These are phyloP conservation scores for Penicillium tannophilum DNA, from an alignment of 495 filamentous ascomycete genomes.

Conservation along the genomic window DNA sequence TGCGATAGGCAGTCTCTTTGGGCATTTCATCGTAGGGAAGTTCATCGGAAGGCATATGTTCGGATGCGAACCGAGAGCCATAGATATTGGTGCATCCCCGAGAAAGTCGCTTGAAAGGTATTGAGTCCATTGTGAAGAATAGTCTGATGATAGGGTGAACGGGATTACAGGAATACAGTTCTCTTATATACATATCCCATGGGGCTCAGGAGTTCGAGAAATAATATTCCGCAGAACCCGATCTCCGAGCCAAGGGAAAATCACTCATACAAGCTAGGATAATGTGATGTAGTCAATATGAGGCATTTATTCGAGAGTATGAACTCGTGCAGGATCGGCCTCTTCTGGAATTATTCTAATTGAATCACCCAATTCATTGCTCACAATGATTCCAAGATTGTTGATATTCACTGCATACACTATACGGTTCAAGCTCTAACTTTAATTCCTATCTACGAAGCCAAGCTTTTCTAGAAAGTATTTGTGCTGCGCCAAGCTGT, in stretches of 20 bases:
- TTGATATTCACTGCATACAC: no score
- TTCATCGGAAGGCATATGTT: constrained; percentile 12
- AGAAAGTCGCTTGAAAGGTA: neutral
- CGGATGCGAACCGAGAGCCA: constrained; percentile 20
- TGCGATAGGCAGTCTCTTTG: constrained; percentile 18
- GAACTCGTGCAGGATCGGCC: no score
- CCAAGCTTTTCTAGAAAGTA: constrained; percentile 10
- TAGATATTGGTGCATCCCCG: constrained; percentile 17
- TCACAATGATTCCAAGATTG: no score
- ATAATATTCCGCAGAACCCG: no score
- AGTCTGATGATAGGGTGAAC: neutral
- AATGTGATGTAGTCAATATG: constrained; percentile 1
- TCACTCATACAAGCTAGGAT: constrained; percentile 5
- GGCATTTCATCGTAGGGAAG: constrained; percentile 21
- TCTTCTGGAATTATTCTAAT: no score
- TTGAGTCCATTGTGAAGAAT: neutral
- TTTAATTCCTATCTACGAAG: neutral
- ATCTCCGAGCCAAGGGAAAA: neutral
- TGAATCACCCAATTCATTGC: no score
- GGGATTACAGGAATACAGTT: no score
- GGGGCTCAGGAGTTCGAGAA: no score
- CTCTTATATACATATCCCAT: no score
- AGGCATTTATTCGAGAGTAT: neutral
- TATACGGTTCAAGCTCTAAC: no score
- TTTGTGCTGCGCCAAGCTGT: neutral